These are phyloP conservation scores for Fusarium ambrosium DNA, from an alignment of 2,329 filamentous ascomycete genomes.

Conservation along the genomic window DNA sequence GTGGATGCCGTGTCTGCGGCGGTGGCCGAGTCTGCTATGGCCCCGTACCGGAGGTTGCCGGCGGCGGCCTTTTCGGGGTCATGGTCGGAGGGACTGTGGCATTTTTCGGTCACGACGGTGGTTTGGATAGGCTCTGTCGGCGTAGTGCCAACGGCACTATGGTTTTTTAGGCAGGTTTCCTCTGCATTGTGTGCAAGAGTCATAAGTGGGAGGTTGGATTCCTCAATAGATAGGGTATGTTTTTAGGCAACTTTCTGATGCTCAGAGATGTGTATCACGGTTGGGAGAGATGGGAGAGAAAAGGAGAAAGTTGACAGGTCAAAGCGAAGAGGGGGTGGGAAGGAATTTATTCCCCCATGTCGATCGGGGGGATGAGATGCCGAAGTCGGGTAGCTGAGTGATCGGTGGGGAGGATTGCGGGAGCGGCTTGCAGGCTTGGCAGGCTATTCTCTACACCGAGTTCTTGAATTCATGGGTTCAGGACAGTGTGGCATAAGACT, in stretches of 20 bases:
- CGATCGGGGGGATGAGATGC: not conserved
- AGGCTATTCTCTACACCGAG: not conserved
- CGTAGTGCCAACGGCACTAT: slow-evolving; percentile 14
- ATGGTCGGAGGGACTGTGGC: not conserved
- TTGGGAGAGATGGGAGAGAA: not conserved
- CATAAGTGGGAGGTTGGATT: slow-evolving; percentile 22
- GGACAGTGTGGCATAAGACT: too few relatives aligned
- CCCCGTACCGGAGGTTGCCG: slow-evolving; percentile 22
- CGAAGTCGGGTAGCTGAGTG: slow-evolving; percentile 17
- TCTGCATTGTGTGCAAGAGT: slow-evolving; percentile 46
- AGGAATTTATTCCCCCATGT: slow-evolving; percentile 22
- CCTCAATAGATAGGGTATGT: slow-evolving; percentile 10
- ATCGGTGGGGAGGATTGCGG: slow-evolving; percentile 10
- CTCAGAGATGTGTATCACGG: not conserved
- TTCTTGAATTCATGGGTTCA: not conserved
- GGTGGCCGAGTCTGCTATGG: slow-evolving; percentile 3
- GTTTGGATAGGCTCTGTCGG: slow-evolving; percentile 24
- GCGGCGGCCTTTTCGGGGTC: slow-evolving; percentile 22
- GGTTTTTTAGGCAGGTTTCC: slow-evolving; percentile 50
- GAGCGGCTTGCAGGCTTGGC: slow-evolving; percentile 24
- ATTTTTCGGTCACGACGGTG: not conserved
- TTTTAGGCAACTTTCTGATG: not conserved
- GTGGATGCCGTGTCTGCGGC: slow-evolving; percentile 5
- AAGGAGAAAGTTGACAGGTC: not conserved
- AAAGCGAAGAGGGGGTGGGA: not conserved